Evolutionary conservation across 495 filamentous ascomycete species (phyloP), one percentile per base, ranked within the genome.

Genomic region (Rusavskia elegans): DNA sequence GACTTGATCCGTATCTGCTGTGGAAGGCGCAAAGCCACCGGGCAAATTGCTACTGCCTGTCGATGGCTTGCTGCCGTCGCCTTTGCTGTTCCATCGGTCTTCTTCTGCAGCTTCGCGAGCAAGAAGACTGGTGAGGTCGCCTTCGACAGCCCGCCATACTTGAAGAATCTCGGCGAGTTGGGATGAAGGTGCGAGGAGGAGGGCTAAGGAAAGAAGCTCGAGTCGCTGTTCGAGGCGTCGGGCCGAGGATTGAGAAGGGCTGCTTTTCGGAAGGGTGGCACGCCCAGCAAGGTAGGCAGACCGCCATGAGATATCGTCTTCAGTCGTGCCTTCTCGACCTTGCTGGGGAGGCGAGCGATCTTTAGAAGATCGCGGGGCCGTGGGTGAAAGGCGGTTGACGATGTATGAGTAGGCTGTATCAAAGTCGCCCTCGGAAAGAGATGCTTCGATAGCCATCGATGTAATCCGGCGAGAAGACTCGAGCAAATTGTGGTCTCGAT

Each of bases 401-500:
- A 95, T 84, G 67, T 92, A 95, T 13, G 88, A 94, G 67, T 97
- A 97, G 21, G 93, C 93, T 1, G 93, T 97, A 56, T 94, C 90
- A 57, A 97, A 97, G 61, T 98, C 92, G 59, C 92, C 79, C 62
- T 89, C 86, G 5, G 72, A 68, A 1, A 97, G 76, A 29, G 90
- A 87, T 5, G 89, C 82, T 58, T 90, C 82, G 41, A 97, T 83
- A 58, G 90, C 89, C 78, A 95, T 87, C 49, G 83, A 83, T 30
- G 80, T 84, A 49, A 98, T 82, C 48, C 88, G 79, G 29, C 78
- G 75, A 61, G 85, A 79, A 14, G 75, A 55, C 38, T 53, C 42
- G 2, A 54, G 20, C n/a, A 53, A 32, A 10, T 58, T 20, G 13
- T 57, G 48, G 5, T 54, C 51, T 13, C n/a, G 9, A 27, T 57